phyloP scores from a whole-genome alignment of 2,329 filamentous ascomycete species.

The Scytalidium lignicola region DNA sequence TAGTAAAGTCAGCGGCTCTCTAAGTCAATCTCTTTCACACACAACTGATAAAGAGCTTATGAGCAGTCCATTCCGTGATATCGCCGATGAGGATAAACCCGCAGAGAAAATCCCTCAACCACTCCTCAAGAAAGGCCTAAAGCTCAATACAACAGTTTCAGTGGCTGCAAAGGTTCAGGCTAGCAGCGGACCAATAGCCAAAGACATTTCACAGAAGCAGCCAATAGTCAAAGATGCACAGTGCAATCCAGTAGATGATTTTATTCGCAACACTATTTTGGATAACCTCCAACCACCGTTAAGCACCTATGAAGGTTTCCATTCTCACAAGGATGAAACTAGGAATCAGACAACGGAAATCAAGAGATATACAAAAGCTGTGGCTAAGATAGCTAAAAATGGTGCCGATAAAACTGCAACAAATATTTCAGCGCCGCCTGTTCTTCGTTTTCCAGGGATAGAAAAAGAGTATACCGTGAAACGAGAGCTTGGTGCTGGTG shows the following conservation, averaged over 20 bases:
- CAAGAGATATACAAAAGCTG: slow-evolving; percentile 69
- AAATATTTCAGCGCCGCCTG: slow-evolving; percentile 53
- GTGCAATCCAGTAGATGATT: slow-evolving; percentile 85
- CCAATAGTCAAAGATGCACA: slow-evolving; percentile 76
- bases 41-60: slow-evolving; percentile 30
- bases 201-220: slow-evolving; percentile 48
- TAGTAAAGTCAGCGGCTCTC: slow-evolving; percentile 43
- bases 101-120: slow-evolving; percentile 47
- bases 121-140: slow-evolving; percentile 42
- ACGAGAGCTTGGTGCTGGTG: slow-evolving; percentile 84
- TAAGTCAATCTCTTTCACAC: slow-evolving; percentile 18
- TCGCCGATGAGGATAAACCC: slow-evolving; percentile 47
- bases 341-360: slow-evolving; percentile 71
- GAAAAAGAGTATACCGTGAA: slow-evolving; percentile 70
- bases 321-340: slow-evolving; percentile 60
- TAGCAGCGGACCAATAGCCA: slow-evolving; percentile 24
- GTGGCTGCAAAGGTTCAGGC: slow-evolving; percentile 29
- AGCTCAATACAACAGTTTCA: slow-evolving; percentile 31
- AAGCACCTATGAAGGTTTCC: slow-evolving; percentile 71
- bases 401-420: slow-evolving; percentile 52
- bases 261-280: slow-evolving; percentile 69
- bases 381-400: slow-evolving; percentile 35
- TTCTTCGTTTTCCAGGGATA: slow-evolving; percentile 62
- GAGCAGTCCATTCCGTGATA: slow-evolving; percentile 69
- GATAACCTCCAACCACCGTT: slow-evolving; percentile 69